Evolutionary conservation across 2,329 filamentous ascomycete genomes (phyloP).

Genomic region (Cercospora nicotianae): DNA sequence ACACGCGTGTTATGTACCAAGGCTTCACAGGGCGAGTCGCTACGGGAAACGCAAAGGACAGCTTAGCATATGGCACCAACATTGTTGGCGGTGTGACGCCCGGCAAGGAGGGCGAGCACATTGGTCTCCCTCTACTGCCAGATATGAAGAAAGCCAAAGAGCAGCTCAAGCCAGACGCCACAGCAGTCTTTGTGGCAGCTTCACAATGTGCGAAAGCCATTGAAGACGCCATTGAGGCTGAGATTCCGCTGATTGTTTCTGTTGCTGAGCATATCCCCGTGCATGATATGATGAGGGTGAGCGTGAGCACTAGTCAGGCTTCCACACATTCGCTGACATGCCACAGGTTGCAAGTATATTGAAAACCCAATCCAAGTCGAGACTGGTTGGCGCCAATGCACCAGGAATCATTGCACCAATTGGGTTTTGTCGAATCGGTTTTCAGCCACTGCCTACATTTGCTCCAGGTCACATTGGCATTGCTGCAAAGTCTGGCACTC

Average conservation of each 20-base stretch:
- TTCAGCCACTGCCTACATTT: slow-evolving; percentile 75
- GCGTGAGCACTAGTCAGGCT: slow-evolving; percentile 23
- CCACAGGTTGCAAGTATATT: slow-evolving; percentile 66
- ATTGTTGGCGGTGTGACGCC: slow-evolving; percentile 78
- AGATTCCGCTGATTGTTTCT: slow-evolving; percentile 74
- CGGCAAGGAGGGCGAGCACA: slow-evolving; percentile 67
- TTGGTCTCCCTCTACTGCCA: slow-evolving; percentile 70
- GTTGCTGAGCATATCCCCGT: slow-evolving; percentile 79
- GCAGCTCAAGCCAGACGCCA: slow-evolving; percentile 71
- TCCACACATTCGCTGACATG: slow-evolving; percentile 9
- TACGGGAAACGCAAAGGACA: slow-evolving; percentile 74
- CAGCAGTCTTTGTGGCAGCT: slow-evolving; percentile 78
- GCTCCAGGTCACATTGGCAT: slow-evolving; percentile 69
- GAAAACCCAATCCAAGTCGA: slow-evolving; percentile 67
- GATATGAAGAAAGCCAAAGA: slow-evolving; percentile 68
- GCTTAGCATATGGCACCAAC: slow-evolving; percentile 74
- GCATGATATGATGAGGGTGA: slow-evolving; percentile 71
- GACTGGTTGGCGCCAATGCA: slow-evolving; percentile 77
- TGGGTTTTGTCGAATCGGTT: slow-evolving; percentile 69
- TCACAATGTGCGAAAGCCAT: slow-evolving; percentile 71
- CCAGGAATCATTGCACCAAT: slow-evolving; percentile 76
- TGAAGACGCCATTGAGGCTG: slow-evolving; percentile 75
- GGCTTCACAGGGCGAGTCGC: slow-evolving; percentile 69
- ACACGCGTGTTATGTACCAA: slow-evolving; percentile 69
- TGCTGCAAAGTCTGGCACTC: slow-evolving; percentile 75